A percentile compares a stretch with the other conserved stretches of the same genome.
phyloP scores from a whole-genome alignment of 768 basidiomycete species.

The Suillus bovinus region DNA sequence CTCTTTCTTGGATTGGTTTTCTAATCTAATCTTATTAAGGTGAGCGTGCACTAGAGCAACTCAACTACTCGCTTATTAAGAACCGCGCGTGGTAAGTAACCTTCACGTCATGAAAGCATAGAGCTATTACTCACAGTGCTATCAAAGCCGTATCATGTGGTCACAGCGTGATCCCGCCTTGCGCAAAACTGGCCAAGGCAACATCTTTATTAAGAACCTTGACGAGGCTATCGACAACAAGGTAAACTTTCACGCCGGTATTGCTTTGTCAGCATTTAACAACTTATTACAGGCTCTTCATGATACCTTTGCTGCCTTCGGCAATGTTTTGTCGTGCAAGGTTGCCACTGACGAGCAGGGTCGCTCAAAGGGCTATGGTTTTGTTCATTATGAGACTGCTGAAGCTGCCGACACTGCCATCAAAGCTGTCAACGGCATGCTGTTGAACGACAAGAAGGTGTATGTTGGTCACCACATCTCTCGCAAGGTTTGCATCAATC shows the following conservation, averaged over 20 bases:
- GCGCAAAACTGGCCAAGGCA: constrained; percentile 99
- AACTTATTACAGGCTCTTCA: constrained; percentile 76
- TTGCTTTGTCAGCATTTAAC: not conserved
- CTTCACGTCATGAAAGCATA: not conserved
- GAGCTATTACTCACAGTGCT: constrained; percentile 10
- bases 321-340: constrained; percentile 98
- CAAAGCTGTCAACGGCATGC: constrained; percentile 98
- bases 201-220: constrained; percentile 99
- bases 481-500: constrained; percentile 66
- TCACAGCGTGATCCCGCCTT: constrained; percentile 99
- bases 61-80: constrained; percentile 99
- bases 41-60: constrained; percentile 97
- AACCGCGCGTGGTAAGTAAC: constrained; percentile 83
- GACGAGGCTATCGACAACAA: constrained; percentile 98
- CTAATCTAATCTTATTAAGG: constrained; percentile 44
- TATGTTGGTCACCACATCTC: constrained; percentile 97
- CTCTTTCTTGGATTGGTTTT: not conserved
- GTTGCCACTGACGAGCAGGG: constrained; percentile 97
- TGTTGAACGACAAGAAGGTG: constrained; percentile 99
- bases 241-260: constrained; percentile 38
- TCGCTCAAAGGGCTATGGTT: constrained; percentile 95
- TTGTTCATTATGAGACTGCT: constrained; percentile 98
- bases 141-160: constrained; percentile 97
- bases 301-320: constrained; percentile 99
- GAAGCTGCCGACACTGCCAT: constrained; percentile 96